phyloP scores from a whole-genome alignment of 768 basidiomycete species.

The Leccinellum luteum region DNA sequence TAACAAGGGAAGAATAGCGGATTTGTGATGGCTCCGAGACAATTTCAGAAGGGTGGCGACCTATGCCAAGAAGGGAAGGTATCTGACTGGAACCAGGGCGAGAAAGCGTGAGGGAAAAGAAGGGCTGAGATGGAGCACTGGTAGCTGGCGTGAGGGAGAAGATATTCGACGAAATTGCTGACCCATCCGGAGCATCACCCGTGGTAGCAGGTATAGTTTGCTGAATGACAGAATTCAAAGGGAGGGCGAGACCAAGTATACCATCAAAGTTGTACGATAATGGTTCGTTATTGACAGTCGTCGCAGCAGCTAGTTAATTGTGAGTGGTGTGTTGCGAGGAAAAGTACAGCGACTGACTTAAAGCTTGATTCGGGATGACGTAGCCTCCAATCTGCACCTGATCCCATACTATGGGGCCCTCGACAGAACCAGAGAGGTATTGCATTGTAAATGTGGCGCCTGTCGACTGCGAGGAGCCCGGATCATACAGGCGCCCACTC shows the following conservation, averaged over 20 bases:
- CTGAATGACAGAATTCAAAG: conserved; percentile 68
- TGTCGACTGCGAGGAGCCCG: conserved; percentile 45
- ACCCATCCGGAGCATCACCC: conserved; percentile 57
- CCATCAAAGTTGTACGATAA: conserved; percentile 58
- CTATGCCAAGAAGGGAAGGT: conserved; percentile 66
- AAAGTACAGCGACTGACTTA: conserved; percentile 45
- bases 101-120: conserved; percentile 64
- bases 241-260: conserved; percentile 74
- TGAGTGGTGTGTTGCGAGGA: not conserved
- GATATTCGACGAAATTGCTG: conserved; percentile 65
- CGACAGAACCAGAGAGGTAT: conserved; percentile 59
- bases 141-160: conserved; percentile 60
- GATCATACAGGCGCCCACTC: conserved; percentile 53
- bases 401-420: conserved; percentile 73
- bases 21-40: conserved; percentile 52
- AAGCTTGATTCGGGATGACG: conserved; percentile 59
- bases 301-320: conserved; percentile 52
- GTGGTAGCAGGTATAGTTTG: conserved; percentile 45
- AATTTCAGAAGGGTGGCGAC: conserved; percentile 56
- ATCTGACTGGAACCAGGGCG: conserved; percentile 61
- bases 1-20: conserved; percentile 46
- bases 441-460: conserved; percentile 44
- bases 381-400: conserved; percentile 61
- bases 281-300: conserved; percentile 52
- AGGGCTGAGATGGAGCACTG: conserved; percentile 55